phyloP scores from a whole-genome alignment of 805 yeast species.

The Candida berthetii region DNA sequence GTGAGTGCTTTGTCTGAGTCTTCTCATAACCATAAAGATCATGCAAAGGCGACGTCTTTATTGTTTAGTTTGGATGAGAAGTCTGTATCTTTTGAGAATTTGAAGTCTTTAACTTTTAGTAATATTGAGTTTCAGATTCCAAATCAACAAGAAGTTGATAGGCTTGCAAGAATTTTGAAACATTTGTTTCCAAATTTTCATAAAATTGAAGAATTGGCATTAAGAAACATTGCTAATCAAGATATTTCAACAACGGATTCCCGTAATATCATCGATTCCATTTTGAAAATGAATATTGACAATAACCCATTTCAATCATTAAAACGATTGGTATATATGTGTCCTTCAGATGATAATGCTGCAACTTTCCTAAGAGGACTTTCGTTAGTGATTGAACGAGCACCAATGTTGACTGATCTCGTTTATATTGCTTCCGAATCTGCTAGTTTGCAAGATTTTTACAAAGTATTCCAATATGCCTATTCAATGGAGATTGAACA shows the following conservation, averaged over 20 bases:
- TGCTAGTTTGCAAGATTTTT: conserved; percentile 1
- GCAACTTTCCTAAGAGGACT: neutral
- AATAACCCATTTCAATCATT: neutral
- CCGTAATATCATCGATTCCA: neutral
- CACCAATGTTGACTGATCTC: neutral
- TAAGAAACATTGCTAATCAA: conserved; percentile 1
- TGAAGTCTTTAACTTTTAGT: neutral
- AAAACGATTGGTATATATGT: neutral
- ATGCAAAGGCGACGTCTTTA: neutral
- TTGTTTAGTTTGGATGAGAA: neutral
- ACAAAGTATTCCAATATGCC: neutral
- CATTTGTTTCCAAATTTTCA: neutral
- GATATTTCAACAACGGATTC: neutral
- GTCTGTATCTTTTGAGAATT: neutral
- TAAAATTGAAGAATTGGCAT: neutral
- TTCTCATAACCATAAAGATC: neutral
- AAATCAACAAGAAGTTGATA: neutral
- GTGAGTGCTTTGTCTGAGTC: neutral
- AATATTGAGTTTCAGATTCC: neutral
- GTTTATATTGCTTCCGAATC: neutral
- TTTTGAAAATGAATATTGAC: neutral
- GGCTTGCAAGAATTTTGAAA: neutral
- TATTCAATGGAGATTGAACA: neutral
- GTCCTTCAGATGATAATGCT: neutral
- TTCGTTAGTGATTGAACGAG: neutral